A percentile compares a stretch with the other conserved stretches of the same genome.
These are phyloP conservation scores for Backusella tuberculispora DNA, from an alignment of 192 early-diverging fungal genomes.

Conservation along the genomic window DNA sequence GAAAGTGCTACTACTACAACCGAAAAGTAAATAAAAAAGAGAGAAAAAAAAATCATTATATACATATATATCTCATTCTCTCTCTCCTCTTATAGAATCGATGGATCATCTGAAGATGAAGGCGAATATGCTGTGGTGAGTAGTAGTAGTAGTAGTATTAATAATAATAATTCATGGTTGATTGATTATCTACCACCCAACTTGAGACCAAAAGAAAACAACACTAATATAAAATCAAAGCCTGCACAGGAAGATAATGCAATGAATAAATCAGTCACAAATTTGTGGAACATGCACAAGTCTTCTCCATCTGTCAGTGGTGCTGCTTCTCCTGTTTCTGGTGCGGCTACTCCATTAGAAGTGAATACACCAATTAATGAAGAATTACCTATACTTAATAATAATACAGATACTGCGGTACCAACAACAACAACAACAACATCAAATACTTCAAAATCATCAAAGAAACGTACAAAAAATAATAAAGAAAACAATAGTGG, in stretches of 20 bases:
- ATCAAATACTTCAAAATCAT: constrained; percentile 28
- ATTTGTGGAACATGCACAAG: constrained; percentile 52
- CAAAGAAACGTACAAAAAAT: constrained; percentile 46
- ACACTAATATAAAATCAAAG: not conserved
- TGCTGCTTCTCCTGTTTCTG: constrained; percentile 25
- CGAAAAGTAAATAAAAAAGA: not conserved
- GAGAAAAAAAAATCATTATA: not conserved
- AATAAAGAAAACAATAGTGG: constrained; percentile 3
- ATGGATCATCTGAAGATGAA: constrained; percentile 27
- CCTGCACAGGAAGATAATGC: constrained; percentile 52
- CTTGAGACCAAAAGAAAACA: not conserved
- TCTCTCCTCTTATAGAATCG: not conserved
- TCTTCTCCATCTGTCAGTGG: constrained; percentile 21
- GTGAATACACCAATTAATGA: constrained; percentile 31
- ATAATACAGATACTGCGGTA: not conserved
- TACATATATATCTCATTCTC: not conserved
- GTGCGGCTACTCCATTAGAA: constrained; percentile 38
- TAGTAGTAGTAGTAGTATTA: not conserved
- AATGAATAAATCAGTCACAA: constrained; percentile 64
- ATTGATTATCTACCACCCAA: not conserved
- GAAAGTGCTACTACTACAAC: not conserved
- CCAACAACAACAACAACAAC: constrained; percentile 36
- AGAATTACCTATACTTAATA: constrained; percentile 27
- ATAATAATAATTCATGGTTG: constrained; percentile 14
- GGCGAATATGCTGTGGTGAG: constrained; percentile 41